Percentiles rank a stretch among this genome's conserved stretches.
Conservation (phyloP, 352 stramenopile genomes). For the Blastocystis hominis region DNA sequence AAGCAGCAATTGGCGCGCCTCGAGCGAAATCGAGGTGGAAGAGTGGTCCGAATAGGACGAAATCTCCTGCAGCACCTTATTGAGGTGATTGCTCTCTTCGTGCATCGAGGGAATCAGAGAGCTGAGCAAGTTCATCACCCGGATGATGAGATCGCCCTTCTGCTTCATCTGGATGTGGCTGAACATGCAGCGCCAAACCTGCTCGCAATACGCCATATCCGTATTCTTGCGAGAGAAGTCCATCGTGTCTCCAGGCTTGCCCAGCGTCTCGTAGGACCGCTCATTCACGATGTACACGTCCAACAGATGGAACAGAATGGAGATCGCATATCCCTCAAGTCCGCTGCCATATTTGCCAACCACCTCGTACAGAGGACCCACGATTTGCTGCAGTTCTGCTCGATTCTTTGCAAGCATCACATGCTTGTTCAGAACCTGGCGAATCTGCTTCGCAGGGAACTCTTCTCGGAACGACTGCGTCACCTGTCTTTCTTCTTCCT, state of each 20-base stretch:
- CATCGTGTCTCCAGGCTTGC: neutral
- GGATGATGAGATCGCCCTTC: constrained; percentile 67
- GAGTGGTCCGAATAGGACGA: constrained; percentile 72
- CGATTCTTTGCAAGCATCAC: constrained; percentile 62
- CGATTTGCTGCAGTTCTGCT: constrained; percentile 26
- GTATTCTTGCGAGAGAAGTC: neutral
- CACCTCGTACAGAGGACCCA: constrained; percentile 70
- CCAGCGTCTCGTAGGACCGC: neutral
- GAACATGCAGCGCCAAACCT: neutral
- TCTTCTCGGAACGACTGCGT: constrained; percentile 12
- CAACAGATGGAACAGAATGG: constrained; percentile 57
- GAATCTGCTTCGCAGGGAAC: constrained; percentile 61
- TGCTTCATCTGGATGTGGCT: constrained; percentile 60
- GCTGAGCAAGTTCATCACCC: constrained; percentile 73
- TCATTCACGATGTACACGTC: constrained; percentile 54
- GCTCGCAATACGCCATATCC: neutral
- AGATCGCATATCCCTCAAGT: constrained; percentile 57
- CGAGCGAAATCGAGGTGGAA: constrained; percentile 82
- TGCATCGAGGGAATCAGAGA: constrained; percentile 64
- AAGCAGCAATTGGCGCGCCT: constrained; percentile 86
- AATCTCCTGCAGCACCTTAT: constrained; percentile 74
- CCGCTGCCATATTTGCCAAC: constrained; percentile 71
- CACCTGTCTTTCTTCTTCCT: neutral
- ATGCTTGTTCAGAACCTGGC: constrained; percentile 60
- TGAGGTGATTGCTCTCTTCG: constrained; percentile 66